Percentiles rank a stretch among this genome's conserved stretches.
phyloP scores from a whole-genome alignment of 2,329 filamentous ascomycete species.

The Ilyonectria mors-panacis region DNA sequence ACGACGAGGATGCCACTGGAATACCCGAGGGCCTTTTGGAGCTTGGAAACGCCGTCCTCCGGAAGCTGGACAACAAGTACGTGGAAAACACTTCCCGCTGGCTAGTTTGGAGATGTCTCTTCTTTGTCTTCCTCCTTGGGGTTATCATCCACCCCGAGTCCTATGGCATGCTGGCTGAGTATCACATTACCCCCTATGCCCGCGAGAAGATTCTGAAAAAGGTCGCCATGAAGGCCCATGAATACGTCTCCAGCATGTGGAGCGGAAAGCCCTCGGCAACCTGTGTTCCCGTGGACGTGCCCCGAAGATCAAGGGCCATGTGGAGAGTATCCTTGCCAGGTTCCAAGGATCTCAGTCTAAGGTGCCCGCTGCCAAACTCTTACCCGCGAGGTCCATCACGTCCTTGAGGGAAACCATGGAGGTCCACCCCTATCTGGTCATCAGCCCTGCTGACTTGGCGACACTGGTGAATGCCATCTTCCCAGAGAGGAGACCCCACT shows the following conservation, averaged over 20 bases:
- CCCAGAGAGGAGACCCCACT: slow-evolving; percentile 78
- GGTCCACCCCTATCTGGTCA: slow-evolving; percentile 83
- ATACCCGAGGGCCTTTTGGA: slow-evolving; percentile 90
- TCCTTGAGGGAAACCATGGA: slow-evolving; percentile 83
- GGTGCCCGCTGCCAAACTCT: slow-evolving; percentile 69
- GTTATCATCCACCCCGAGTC: slow-evolving; percentile 92
- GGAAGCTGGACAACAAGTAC: slow-evolving; percentile 80
- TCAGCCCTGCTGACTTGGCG: slow-evolving; percentile 84
- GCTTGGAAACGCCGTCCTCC: slow-evolving; percentile 86
- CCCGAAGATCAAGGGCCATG: slow-evolving; percentile 76
- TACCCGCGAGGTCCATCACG: slow-evolving; percentile 80
- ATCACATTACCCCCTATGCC: slow-evolving; percentile 92
- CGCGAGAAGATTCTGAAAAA: slow-evolving; percentile 86
- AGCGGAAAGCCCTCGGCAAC: slow-evolving; percentile 75
- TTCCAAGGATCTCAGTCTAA: slow-evolving; percentile 70
- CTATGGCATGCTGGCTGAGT: slow-evolving; percentile 84
- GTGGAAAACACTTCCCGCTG: slow-evolving; percentile 84
- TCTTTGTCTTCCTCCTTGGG: slow-evolving; percentile 87
- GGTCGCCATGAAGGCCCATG: slow-evolving; percentile 84
- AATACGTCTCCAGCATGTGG: slow-evolving; percentile 85
- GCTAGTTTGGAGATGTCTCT: slow-evolving; percentile 92
- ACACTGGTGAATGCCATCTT: slow-evolving; percentile 89
- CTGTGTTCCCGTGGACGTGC: slow-evolving; percentile 61
- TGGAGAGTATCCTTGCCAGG: slow-evolving; percentile 79
- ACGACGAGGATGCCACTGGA: slow-evolving; percentile 86